Evolutionary conservation across 169 alveolate species (phyloP).

Genomic region (Plasmodium chabaudi): DNA sequence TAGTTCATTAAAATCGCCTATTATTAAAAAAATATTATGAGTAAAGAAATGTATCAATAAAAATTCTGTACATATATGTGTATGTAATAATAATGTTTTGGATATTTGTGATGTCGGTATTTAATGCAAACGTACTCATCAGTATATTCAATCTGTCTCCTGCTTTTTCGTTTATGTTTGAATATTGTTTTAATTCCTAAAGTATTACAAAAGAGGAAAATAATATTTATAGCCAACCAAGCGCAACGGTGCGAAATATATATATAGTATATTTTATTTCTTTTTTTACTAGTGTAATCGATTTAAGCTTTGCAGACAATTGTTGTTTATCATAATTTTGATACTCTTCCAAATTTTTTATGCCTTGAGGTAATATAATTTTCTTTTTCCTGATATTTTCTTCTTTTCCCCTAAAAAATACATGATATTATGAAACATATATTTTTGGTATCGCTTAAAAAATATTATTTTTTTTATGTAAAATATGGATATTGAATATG

Average conservation of each 20-base stretch:
- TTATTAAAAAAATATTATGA: conserved; percentile 1
- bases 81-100: neutral
- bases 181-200: conserved; percentile 64
- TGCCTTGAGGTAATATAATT: conserved; percentile 61
- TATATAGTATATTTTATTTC: neutral
- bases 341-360: conserved; percentile 52
- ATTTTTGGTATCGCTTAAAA: neutral
- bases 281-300: conserved; percentile 57
- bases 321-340: conserved; percentile 54
- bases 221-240: neutral
- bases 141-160: conserved; percentile 67
- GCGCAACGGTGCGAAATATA: neutral
- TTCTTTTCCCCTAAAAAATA: conserved; percentile 47
- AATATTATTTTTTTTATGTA: neutral
- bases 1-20: conserved; percentile 71
- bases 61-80: neutral
- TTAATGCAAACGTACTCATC: conserved; percentile 42
- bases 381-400: conserved; percentile 73
- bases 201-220: neutral
- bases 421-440: neutral
- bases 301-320: conserved; percentile 64
- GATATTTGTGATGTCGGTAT: neutral
- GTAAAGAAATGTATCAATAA: neutral
- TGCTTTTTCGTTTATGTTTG: conserved; percentile 72
- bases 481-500: neutral